Percentiles rank a stretch among this genome's conserved stretches.
phyloP scores from a whole-genome alignment of 2,329 filamentous ascomycete species.

The Chlorencoelia australis region DNA sequence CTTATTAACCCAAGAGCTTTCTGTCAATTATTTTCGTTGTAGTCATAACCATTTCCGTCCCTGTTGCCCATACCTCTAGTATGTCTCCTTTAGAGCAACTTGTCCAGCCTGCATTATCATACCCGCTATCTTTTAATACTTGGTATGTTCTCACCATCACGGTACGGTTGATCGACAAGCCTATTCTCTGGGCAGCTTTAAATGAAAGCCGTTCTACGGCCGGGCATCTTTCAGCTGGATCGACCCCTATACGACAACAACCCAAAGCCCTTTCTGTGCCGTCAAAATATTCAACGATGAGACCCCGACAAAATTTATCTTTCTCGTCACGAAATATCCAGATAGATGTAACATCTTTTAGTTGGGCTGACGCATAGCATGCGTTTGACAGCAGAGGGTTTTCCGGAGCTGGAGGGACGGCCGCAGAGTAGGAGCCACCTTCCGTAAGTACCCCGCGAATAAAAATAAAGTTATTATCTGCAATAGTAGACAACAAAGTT shows the following conservation, averaged over 20 bases:
- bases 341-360: conserved; percentile 8
- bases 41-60: conserved; percentile 8
- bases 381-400: conserved; percentile 6
- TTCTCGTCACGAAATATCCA: conserved; percentile 9
- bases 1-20: conserved; percentile 1
- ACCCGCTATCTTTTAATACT: conserved; percentile 6
- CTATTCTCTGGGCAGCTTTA: conserved; percentile 8
- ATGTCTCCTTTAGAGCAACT: conserved; percentile 8
- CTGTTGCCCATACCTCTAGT: conserved; percentile 6
- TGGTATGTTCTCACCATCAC: conserved; percentile 6
- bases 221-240: conserved; percentile 6
- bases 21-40: conserved; percentile 4
- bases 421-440: conserved; percentile 7
- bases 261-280: conserved; percentile 9
- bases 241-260: conserved; percentile 9
- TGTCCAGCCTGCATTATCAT: conserved; percentile 7
- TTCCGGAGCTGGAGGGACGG: conserved; percentile 9
- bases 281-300: conserved; percentile 8
- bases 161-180: conserved; percentile 7
- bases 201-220: conserved; percentile 7
- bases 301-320: conserved; percentile 9
- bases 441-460: conserved; percentile 8
- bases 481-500: conserved; percentile 7
- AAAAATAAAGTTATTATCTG: conserved; percentile 9
- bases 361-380: conserved; percentile 7